Evolutionary conservation across 768 basidiomycete genomes (phyloP).

Genomic region (Pleurotus djamor): DNA sequence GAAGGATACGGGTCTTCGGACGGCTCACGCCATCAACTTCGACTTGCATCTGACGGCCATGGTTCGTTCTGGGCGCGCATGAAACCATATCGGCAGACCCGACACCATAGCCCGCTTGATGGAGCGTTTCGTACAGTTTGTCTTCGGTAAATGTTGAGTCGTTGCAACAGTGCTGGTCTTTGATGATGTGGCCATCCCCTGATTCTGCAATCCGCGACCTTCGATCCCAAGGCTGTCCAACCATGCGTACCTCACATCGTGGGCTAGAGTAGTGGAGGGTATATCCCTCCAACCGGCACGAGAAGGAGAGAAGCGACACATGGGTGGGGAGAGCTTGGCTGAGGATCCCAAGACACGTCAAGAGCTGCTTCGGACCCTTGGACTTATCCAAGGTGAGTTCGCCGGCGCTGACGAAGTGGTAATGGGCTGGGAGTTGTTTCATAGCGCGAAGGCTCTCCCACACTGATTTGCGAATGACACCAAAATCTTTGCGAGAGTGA

Average conservation of each 20-base stretch:
- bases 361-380: not conserved
- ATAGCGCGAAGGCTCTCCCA: too few relatives aligned
- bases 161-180: not conserved
- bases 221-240: too few relatives aligned
- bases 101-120: not conserved
- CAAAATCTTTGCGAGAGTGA: too few relatives aligned
- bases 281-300: not conserved
- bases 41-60: not conserved
- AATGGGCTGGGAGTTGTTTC: too few relatives aligned
- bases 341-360: not conserved
- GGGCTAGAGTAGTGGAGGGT: not conserved
- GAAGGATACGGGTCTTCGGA: not conserved
- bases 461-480: too few relatives aligned
- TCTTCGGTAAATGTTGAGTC: not conserved
- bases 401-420: not conserved
- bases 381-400: not conserved
- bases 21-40: not conserved
- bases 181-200: not conserved
- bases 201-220: too few relatives aligned
- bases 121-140: not conserved
- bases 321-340: slow-evolving; percentile 1
- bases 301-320: not conserved
- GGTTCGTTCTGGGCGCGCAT: not conserved
- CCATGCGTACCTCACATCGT: too few relatives aligned
- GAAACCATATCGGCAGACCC: not conserved